phyloP scores from a whole-genome alignment of 768 basidiomycete species.

The Pleurotus platypus region DNA sequence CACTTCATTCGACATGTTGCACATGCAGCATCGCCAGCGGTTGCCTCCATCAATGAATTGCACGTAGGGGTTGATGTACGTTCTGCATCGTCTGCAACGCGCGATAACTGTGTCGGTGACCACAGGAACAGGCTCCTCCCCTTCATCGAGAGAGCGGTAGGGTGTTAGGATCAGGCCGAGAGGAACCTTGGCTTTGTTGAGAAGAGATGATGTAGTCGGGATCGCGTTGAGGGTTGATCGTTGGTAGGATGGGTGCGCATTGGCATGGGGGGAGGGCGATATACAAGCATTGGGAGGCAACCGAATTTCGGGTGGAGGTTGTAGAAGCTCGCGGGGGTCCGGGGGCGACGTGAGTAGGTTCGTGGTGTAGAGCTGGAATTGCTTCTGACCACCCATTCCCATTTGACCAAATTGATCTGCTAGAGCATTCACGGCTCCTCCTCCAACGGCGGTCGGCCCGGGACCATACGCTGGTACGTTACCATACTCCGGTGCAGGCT shows the following conservation, averaged over 20 bases:
- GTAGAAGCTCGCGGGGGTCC: slow-evolving; percentile 79
- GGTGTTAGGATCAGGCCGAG: slow-evolving; percentile 88
- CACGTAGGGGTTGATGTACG: slow-evolving; percentile 97
- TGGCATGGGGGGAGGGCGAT: slow-evolving; percentile 73
- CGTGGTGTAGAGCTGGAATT: slow-evolving; percentile 76
- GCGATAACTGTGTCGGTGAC: slow-evolving; percentile 94
- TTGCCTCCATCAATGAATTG: slow-evolving; percentile 98
- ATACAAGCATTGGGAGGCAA: slow-evolving; percentile 83
- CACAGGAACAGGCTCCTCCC: slow-evolving; percentile 82
- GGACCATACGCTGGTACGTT: slow-evolving; percentile 36
- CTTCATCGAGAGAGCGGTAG: slow-evolving; percentile 81
- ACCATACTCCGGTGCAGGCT: slow-evolving; percentile 44
- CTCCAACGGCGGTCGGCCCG: slow-evolving; percentile 4
- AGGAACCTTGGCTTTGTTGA: slow-evolving; percentile 89
- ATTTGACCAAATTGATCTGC: slow-evolving; percentile 87
- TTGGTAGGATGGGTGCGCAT: slow-evolving; percentile 89
- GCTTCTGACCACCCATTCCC: slow-evolving; percentile 78
- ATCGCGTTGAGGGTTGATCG: slow-evolving; percentile 90
- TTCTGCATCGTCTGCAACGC: slow-evolving; percentile 91
- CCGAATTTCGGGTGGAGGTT: slow-evolving; percentile 85
- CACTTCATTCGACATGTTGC: slow-evolving; percentile 96
- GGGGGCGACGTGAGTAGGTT: slow-evolving; percentile 93
- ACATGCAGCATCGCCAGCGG: slow-evolving; percentile 99
- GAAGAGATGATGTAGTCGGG: slow-evolving; percentile 82
- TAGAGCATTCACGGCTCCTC: slow-evolving; percentile 50